phyloP scores from a whole-genome alignment of 495 filamentous ascomycete genomes.

The Aspergillus baeticus region DNA sequence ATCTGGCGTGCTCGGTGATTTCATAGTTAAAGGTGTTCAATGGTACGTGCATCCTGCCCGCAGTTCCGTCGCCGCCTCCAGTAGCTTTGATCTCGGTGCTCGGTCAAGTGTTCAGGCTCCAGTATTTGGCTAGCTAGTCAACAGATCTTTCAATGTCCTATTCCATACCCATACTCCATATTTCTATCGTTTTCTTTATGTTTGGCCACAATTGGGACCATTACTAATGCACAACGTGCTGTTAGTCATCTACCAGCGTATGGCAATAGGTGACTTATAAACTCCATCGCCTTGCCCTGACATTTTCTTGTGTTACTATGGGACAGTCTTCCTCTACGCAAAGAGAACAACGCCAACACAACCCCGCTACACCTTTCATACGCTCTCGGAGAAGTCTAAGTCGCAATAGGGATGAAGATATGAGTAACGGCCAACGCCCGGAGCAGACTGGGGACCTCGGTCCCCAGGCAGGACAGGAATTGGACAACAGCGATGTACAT shows the following conservation, averaged over 20 bases:
- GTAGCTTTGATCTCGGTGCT: conserved; percentile 1
- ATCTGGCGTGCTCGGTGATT: background rate
- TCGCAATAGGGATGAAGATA: conserved; percentile 39
- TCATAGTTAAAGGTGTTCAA: conserved; percentile 15
- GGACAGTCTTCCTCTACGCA: conserved; percentile 49
- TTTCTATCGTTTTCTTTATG: background rate
- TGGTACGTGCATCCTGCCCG: conserved; percentile 22
- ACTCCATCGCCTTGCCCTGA: conserved; percentile 16
- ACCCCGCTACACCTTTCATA: conserved; percentile 20
- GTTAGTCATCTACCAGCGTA: conserved; percentile 25
- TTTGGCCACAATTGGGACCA: background rate
- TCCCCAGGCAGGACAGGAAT: conserved; percentile 21
- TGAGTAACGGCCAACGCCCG: conserved; percentile 35
- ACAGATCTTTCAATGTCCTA: background rate
- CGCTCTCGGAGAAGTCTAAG: conserved; percentile 25
- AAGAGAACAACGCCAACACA: conserved; percentile 35
- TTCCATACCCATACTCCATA: background rate
- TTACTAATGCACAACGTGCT: conserved; percentile 22
- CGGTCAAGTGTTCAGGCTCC: conserved; percentile 9
- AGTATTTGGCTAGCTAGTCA: conserved; percentile 7
- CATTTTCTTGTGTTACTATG: conserved; percentile 40
- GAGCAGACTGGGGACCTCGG: conserved; percentile 29
- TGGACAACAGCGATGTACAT: conserved; percentile 18
- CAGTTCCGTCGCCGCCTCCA: background rate
- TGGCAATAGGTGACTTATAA: conserved; percentile 36